phyloP scores from a whole-genome alignment of 176 grass and related monocot genomes.

The Saccharum officinarum region DNA sequence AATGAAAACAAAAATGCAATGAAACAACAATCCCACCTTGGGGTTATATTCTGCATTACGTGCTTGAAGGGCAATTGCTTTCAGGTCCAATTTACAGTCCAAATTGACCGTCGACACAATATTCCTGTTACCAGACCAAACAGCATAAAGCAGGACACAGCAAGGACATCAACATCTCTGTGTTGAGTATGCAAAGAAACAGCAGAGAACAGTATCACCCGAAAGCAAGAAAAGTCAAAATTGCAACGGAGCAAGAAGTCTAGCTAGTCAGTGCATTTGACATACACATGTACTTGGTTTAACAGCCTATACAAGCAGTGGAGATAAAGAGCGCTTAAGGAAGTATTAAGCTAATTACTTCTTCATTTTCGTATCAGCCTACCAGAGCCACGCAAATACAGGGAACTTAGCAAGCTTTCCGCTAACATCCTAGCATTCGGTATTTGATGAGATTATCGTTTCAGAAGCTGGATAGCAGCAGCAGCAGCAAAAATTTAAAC shows the following conservation, averaged over 20 bases:
- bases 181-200: neutral
- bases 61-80: conserved; percentile 79
- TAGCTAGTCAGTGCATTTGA: neutral
- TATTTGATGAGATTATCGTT: too few species aligned
- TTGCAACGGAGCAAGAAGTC: neutral
- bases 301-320: neutral
- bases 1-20: neutral
- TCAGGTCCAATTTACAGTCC: conserved; percentile 86
- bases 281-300: too few species aligned
- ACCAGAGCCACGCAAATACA: neutral
- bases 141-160: neutral
- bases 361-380: neutral
- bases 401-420: neutral
- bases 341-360: neutral
- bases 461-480: neutral
- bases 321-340: neutral
- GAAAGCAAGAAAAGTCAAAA: neutral
- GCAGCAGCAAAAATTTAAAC: neutral
- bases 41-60: conserved; percentile 89
- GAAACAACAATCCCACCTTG: conserved; percentile 43
- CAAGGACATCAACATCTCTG: neutral
- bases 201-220: neutral
- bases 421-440: too few species aligned
- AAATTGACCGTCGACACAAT: conserved; percentile 88
- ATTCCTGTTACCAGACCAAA: conserved; percentile 50